Percentiles rank a stretch among this genome's conserved stretches.
Evolutionary conservation across 2,329 filamentous ascomycete genomes (phyloP).

Genomic region (Lasiodiplodia theobromae): DNA sequence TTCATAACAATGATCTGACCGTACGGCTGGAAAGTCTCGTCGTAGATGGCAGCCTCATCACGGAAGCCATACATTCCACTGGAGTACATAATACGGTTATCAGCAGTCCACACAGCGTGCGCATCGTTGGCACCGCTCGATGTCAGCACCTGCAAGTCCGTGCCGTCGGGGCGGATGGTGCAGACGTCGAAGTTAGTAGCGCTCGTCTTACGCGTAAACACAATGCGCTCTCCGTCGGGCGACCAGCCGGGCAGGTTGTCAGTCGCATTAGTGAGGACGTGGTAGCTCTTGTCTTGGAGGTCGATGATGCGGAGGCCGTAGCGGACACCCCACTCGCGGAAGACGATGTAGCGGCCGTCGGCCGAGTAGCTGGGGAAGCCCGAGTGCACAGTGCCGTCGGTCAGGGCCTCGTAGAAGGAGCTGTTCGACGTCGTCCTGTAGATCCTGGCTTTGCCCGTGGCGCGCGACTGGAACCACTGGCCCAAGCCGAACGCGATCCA

Average conservation of each 20-base stretch:
- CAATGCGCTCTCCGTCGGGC: conserved; percentile 48
- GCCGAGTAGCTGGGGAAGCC: conserved; percentile 52
- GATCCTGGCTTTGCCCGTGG: conserved; percentile 35
- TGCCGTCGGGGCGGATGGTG: conserved; percentile 52
- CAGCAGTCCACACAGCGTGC: conserved; percentile 53
- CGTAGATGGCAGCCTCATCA: conserved; percentile 51
- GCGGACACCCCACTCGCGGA: conserved; percentile 43
- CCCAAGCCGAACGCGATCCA: conserved; percentile 51
- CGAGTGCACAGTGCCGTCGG: conserved; percentile 45
- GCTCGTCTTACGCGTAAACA: conserved; percentile 49
- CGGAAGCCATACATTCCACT: conserved; percentile 55
- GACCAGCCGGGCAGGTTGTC: conserved; percentile 52
- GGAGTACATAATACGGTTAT: conserved; percentile 52
- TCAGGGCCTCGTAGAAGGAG: conserved; percentile 42
- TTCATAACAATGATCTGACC: conserved; percentile 56
- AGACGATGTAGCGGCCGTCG: conserved; percentile 48
- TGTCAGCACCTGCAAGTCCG: conserved; percentile 45
- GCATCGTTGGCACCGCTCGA: conserved; percentile 51
- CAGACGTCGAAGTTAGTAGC: conserved; percentile 50
- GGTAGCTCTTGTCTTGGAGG: conserved; percentile 37
- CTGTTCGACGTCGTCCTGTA: conserved; percentile 38
- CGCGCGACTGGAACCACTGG: conserved; percentile 50
- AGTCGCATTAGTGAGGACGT: conserved; percentile 46
- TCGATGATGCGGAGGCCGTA: conserved; percentile 46
- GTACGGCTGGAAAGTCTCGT: conserved; percentile 55